A percentile compares a stretch with the other conserved stretches of the same genome.
phyloP scores from a whole-genome alignment of 1,139 yeast species.

The Geotrichum reessii region DNA sequence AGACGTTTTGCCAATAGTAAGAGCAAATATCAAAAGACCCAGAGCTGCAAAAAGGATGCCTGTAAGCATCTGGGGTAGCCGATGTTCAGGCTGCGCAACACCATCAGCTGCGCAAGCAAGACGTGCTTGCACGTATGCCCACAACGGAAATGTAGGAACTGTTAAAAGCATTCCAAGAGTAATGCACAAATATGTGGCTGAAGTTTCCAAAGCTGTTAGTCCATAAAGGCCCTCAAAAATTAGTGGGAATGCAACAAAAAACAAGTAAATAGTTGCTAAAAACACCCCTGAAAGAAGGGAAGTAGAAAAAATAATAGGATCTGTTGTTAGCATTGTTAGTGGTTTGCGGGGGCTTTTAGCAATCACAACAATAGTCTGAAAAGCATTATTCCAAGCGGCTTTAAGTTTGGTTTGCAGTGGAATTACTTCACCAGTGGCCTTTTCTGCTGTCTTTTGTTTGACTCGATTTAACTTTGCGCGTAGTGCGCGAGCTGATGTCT shows the following conservation, averaged over 20 bases:
- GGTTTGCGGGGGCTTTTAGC: slow-evolving; percentile 49
- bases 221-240: slow-evolving; percentile 19
- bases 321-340: slow-evolving; percentile 46
- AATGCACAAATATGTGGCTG: slow-evolving; percentile 18
- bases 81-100: slow-evolving; percentile 41
- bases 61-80: slow-evolving; percentile 44
- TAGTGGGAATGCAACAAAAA: slow-evolving; percentile 21
- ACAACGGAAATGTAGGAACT: slow-evolving; percentile 20
- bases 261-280: slow-evolving; percentile 28
- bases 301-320: slow-evolving; percentile 56
- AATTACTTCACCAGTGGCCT: slow-evolving; percentile 53
- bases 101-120: slow-evolving; percentile 20
- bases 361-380: slow-evolving; percentile 25
- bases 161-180: slow-evolving; percentile 17
- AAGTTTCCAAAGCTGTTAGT: slow-evolving; percentile 16
- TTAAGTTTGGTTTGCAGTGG: slow-evolving; percentile 88
- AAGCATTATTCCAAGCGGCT: not conserved
- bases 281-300: slow-evolving; percentile 59
- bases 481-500: slow-evolving; percentile 64
- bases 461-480: slow-evolving; percentile 52
- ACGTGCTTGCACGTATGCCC: slow-evolving; percentile 20
- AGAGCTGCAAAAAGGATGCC: slow-evolving; percentile 46
- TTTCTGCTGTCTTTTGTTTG: slow-evolving; percentile 56
- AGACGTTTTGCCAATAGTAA: slow-evolving; percentile 40
- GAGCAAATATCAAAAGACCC: slow-evolving; percentile 60